These are phyloP conservation scores for Pseudocercospora cruenta DNA, from an alignment of 2,329 filamentous ascomycete species.

Conservation along the genomic window DNA sequence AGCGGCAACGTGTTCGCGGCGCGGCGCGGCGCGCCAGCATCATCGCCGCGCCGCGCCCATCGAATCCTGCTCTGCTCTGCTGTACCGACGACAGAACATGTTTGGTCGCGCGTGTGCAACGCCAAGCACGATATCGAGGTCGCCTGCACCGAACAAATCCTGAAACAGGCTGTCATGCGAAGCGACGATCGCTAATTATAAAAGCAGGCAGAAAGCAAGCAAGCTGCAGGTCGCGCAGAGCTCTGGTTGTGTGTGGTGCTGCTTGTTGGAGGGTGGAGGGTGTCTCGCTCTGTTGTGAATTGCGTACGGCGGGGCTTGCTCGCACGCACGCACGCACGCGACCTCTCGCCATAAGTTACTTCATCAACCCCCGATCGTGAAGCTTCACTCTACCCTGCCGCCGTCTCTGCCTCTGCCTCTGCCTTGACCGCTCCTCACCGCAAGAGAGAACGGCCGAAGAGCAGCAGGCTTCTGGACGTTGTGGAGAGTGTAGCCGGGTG, in stretches of 20 bases:
- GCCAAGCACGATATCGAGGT: background rate
- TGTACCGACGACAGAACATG: background rate
- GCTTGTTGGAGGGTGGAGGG: too few relatives aligned
- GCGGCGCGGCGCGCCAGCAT: background rate
- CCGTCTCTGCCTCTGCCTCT: background rate
- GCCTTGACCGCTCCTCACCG: background rate
- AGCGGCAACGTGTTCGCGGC: background rate
- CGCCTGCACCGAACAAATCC: background rate
- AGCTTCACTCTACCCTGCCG: background rate
- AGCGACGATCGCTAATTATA: constrained; percentile 3
- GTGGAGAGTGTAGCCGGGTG: background rate
- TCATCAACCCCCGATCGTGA: background rate
- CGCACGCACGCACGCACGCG: background rate
- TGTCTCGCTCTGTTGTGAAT: background rate
- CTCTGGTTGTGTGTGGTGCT: background rate
- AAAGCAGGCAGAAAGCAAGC: constrained; percentile 2
- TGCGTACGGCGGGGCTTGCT: background rate
- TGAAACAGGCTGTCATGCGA: constrained; percentile 1
- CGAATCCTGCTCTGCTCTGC: background rate
- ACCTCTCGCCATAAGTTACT: background rate
- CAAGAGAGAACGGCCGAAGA: background rate
- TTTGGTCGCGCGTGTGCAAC: background rate
- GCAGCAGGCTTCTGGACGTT: background rate
- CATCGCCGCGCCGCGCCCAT: background rate
- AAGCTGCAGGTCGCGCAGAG: background rate